Percentiles rank a stretch among this genome's conserved stretches.
Conservation (phyloP, 768 basidiomycete genomes). For the Leccinum aurantiacum region DNA sequence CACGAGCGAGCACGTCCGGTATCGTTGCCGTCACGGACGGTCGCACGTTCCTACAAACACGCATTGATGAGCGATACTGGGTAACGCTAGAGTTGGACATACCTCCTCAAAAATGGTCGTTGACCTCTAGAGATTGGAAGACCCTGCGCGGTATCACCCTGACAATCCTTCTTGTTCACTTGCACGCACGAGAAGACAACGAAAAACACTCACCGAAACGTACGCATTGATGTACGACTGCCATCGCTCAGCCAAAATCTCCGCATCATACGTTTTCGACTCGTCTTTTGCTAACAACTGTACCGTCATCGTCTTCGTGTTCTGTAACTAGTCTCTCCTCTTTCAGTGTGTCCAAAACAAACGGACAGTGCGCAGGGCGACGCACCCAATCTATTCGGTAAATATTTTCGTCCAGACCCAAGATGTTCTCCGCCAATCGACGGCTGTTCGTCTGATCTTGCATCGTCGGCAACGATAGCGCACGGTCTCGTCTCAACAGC, state of each 20-base stretch:
- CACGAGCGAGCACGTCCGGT: conserved; percentile 50
- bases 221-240: conserved; percentile 77
- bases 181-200: not conserved
- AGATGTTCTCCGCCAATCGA: conserved; percentile 63
- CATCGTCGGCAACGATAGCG: conserved; percentile 54
- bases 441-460: conserved; percentile 73
- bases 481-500: conserved; percentile 65
- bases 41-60: conserved; percentile 21
- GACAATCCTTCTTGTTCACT: conserved; percentile 2
- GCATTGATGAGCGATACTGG: not conserved
- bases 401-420: conserved; percentile 75
- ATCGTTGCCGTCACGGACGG: conserved; percentile 23
- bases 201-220: conserved; percentile 50
- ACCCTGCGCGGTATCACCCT: conserved; percentile 61
- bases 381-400: conserved; percentile 82
- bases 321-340: conserved; percentile 50
- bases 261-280: conserved; percentile 70
- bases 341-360: not conserved
- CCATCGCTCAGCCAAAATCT: conserved; percentile 76
- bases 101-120: conserved; percentile 70
- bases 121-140: conserved; percentile 46
- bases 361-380: not conserved
- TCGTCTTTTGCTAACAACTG: conserved; percentile 83
- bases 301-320: conserved; percentile 64
- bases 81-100: conserved; percentile 15